Base-by-base conservation (phyloP, 306 rosid genomes). In the Sophora flavescens region DNA sequence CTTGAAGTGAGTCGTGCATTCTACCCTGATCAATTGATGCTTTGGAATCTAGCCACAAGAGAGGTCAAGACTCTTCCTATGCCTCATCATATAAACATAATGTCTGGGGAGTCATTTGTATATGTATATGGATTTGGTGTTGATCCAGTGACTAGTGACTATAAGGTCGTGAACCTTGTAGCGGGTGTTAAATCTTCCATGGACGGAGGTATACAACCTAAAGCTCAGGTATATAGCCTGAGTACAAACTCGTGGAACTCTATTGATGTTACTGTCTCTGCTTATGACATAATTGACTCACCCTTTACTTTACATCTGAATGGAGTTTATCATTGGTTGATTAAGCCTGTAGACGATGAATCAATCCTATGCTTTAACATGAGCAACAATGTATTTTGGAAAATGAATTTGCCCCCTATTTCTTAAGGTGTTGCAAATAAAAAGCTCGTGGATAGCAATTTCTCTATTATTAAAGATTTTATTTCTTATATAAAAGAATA, bases 21-120 rank as follows among this genome's bases (percentile, higher is more conserved):
- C 2, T 2, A 4, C 0, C 17, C 18, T 0, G 17, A n/a, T 8
- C n/a, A 22, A 14, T 42, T 77, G 38, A 51, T 60, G 3, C 7
- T 77, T 1, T 77, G 81, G 74, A 56, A 77, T 44, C 81, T 74
- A 0, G 38, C 59, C 6, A 77, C 59, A 1, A 54, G 50, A 18
- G 59, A 54, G 50, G 45, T 56, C 17, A 66, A 66, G 67, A 14
- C 28, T 12, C 74, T 66, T 30, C 67, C 74, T 15, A 10, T 14
- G 3, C 68, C 81, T 28, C 22, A 10, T 17, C 2, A 35, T 0
- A 1, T 4, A 4, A 13, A 48, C 9, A 13, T 10, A 11, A 1
- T 7, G 0, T 0, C 0, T 0, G 12, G 4, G 22, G 44, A 15
- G 0, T 15, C 3, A 1, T 45, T 32, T 8, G 2, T 0, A 1